These are phyloP conservation scores for Skeletonema menzelii DNA, from an alignment of 108 stramenopile genomes.

Conservation along the genomic window DNA sequence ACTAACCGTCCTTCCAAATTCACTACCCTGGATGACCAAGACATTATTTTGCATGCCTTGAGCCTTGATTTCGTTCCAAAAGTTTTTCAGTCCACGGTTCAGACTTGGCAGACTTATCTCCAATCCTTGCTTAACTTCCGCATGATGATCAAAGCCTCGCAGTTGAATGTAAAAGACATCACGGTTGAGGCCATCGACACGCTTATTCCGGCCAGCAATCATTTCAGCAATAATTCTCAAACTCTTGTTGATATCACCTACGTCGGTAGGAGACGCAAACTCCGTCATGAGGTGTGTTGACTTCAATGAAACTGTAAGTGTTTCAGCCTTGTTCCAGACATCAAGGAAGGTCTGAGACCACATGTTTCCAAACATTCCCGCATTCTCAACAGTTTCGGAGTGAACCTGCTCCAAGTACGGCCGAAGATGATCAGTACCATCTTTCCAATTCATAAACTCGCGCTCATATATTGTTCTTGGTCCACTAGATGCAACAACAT, in stretches of 20 bases:
- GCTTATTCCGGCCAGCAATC: slow-evolving; percentile 32
- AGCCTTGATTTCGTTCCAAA: slow-evolving; percentile 49
- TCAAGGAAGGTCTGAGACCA: slow-evolving; percentile 51
- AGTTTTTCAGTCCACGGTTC: slow-evolving; percentile 21
- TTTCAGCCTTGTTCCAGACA: slow-evolving; percentile 23
- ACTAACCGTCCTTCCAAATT: slow-evolving; percentile 51
- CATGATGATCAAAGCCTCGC: slow-evolving; percentile 69
- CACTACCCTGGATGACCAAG: slow-evolving; percentile 39
- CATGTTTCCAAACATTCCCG: slow-evolving; percentile 40
- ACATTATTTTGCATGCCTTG: slow-evolving; percentile 42
- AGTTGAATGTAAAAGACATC: slow-evolving; percentile 63
- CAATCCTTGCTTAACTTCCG: slow-evolving; percentile 31
- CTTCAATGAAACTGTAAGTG: slow-evolving; percentile 1
- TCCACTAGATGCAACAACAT: slow-evolving; percentile 31
- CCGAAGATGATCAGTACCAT: slow-evolving; percentile 6
- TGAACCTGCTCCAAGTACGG: slow-evolving; percentile 24
- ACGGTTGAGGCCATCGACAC: slow-evolving; percentile 49
- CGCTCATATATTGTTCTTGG: slow-evolving; percentile 8
- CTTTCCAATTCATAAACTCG: slow-evolving; percentile 10
- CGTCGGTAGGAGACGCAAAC: neutral
- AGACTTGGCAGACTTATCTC: slow-evolving; percentile 14
- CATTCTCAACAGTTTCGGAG: slow-evolving; percentile 20
- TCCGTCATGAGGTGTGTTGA: slow-evolving; percentile 4
- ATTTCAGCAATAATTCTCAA: slow-evolving; percentile 43
- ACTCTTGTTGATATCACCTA: slow-evolving; percentile 24